A percentile compares a stretch with the other conserved stretches of the same genome.
Conservation (phyloP, 306 rosid genomes). For the Castanea sativa region DNA sequence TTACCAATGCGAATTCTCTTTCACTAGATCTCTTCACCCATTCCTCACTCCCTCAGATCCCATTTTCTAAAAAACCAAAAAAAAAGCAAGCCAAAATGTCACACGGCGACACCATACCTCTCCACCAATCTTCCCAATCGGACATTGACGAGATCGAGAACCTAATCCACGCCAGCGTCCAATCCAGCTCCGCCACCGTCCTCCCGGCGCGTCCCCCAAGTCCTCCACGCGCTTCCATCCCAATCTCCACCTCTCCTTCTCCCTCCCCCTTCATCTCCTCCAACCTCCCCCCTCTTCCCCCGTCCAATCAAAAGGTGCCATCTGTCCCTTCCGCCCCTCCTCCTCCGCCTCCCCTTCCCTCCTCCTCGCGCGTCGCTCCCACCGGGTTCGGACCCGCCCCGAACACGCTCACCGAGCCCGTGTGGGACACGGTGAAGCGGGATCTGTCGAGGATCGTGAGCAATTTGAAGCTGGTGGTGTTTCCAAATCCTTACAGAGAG, state of each 20-base stretch:
- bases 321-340: conserved; percentile 38
- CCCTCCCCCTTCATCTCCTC: conserved; percentile 37
- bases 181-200: conserved; percentile 58
- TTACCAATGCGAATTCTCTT: neutral
- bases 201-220: conserved; percentile 73
- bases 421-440: conserved; percentile 91
- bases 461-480: conserved; percentile 94
- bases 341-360: conserved; percentile 24
- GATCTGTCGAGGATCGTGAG: conserved; percentile 93
- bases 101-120: conserved; percentile 82
- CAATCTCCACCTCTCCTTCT: conserved; percentile 58
- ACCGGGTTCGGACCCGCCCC: conserved; percentile 75
- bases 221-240: conserved; percentile 88
- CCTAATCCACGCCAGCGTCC: conserved; percentile 71
- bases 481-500: conserved; percentile 89
- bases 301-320: conserved; percentile 29
- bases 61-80: too few relatives aligned
- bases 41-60: neutral
- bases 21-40: too few relatives aligned
- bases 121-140: conserved; percentile 86
- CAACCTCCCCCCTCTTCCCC: conserved; percentile 15
- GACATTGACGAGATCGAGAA: conserved; percentile 99
- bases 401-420: conserved; percentile 92
- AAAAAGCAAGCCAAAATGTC: conserved; percentile 54
- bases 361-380: conserved; percentile 10